These are phyloP conservation scores for Stenocarpella maydis DNA, from an alignment of 2,329 filamentous ascomycete species.

Conservation along the genomic window DNA sequence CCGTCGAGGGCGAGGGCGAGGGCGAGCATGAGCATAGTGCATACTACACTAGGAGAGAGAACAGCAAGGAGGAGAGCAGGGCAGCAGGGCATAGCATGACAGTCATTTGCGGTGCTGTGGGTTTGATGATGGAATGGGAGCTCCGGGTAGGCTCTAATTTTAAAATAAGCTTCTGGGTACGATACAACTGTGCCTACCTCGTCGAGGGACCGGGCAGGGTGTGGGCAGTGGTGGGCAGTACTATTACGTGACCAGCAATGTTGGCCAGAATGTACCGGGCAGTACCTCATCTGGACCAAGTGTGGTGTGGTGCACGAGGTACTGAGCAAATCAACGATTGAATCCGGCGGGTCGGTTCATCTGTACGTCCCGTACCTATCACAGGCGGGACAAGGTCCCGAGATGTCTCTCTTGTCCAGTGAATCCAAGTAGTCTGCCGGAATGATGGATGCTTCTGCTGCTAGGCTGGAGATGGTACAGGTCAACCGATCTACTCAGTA, in stretches of 20 bases:
- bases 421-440: background rate
- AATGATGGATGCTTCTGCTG: constrained; percentile 14
- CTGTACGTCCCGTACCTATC: background rate
- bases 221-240: background rate
- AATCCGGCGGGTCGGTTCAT: constrained; percentile 24
- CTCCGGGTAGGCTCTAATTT: constrained; percentile 15
- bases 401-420: background rate
- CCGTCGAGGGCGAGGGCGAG: background rate
- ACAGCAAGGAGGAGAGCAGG: background rate
- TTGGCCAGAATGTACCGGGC: background rate
- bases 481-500: background rate
- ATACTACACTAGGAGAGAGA: no score
- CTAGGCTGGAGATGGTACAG: constrained; percentile 1
- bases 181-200: constrained; percentile 5
- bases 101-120: constrained; percentile 21
- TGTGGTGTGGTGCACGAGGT: background rate
- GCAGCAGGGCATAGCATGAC: constrained; percentile 6
- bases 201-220: background rate
- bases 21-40: no score
- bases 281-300: background rate
- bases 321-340: constrained; percentile 1
- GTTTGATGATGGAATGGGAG: constrained; percentile 28
- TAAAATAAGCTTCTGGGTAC: constrained; percentile 27
- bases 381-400: constrained; percentile 13
- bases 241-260: background rate